Percentiles rank a stretch among this genome's conserved stretches.
These are phyloP conservation scores for Chalciporus sphaerocephalus DNA, from an alignment of 768 basidiomycete species.

Conservation along the genomic window DNA sequence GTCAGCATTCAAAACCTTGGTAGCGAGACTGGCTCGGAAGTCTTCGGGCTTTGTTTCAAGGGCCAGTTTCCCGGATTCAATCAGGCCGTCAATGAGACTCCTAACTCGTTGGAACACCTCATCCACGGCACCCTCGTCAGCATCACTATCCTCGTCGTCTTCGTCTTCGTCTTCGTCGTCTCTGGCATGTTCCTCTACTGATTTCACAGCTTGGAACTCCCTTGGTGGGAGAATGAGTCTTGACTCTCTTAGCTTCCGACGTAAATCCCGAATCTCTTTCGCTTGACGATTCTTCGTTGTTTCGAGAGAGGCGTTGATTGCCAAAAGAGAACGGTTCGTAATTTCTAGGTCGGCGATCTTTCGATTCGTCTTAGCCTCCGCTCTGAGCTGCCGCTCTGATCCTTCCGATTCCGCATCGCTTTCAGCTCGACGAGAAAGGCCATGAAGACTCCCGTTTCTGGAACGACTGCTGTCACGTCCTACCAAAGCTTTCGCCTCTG, in stretches of 20 bases:
- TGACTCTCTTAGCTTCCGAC: slow-evolving; percentile 77
- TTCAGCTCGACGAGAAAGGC: slow-evolving; percentile 21
- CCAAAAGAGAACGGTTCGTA: slow-evolving; percentile 78
- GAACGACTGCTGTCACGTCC: slow-evolving; percentile 22
- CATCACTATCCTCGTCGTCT: slow-evolving; percentile 43
- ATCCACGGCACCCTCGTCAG: slow-evolving; percentile 42
- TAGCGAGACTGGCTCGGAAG: slow-evolving; percentile 43
- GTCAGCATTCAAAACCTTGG: slow-evolving; percentile 70
- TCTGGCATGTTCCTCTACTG: slow-evolving; percentile 39
- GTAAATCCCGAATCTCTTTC: slow-evolving; percentile 80
- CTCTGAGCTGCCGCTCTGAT: slow-evolving; percentile 53
- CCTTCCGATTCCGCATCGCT: slow-evolving; percentile 32
- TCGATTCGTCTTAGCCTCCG: slow-evolving; percentile 79
- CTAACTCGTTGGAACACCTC: slow-evolving; percentile 61
- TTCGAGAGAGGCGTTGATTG: slow-evolving; percentile 81
- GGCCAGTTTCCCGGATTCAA: slow-evolving; percentile 55
- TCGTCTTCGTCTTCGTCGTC: slow-evolving; percentile 38
- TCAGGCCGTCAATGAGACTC: slow-evolving; percentile 55
- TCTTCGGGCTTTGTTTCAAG: slow-evolving; percentile 57
- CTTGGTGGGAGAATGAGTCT: slow-evolving; percentile 72
- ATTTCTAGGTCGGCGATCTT: slow-evolving; percentile 96
- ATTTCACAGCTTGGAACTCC: slow-evolving; percentile 53
- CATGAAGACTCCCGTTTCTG: slow-evolving; percentile 12
- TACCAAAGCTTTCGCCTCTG: slow-evolving; percentile 9
- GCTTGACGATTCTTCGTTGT: slow-evolving; percentile 74